Percentiles rank a stretch among this genome's conserved stretches.
Conservation (phyloP, 768 basidiomycete species). For the Butyriboletus loyo region DNA sequence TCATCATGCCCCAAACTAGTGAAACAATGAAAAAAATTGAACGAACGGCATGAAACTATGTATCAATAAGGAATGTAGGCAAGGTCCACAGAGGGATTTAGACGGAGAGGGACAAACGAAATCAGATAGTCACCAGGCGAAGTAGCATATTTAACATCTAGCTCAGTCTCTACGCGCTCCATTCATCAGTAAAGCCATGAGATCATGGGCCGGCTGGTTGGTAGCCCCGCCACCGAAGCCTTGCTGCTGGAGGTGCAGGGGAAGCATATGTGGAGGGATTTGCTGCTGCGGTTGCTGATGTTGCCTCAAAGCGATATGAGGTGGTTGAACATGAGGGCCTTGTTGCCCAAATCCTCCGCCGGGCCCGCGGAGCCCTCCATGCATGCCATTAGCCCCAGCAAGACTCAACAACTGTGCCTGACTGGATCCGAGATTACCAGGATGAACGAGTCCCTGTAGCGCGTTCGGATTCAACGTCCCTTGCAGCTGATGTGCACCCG, state of each 20-base stretch:
- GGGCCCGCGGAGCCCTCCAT: constrained; percentile 45
- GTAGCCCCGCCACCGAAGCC: constrained; percentile 42
- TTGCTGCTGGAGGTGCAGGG: constrained; percentile 63
- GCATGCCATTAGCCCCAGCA: constrained; percentile 42
- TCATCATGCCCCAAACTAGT: constrained; percentile 18
- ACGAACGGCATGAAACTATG: constrained; percentile 27
- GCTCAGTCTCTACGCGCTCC: constrained; percentile 63
- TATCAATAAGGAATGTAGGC: constrained; percentile 32
- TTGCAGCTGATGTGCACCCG: constrained; percentile 46
- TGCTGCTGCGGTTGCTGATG: constrained; percentile 44
- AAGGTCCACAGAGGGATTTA: constrained; percentile 23
- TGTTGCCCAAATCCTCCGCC: constrained; percentile 41
- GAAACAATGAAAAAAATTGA: constrained; percentile 22
- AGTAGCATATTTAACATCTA: constrained; percentile 14
- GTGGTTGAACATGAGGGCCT: constrained; percentile 30
- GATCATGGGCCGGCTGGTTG: constrained; percentile 63
- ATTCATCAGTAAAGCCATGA: constrained; percentile 84
- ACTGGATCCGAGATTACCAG: constrained; percentile 50
- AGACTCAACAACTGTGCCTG: constrained; percentile 46
- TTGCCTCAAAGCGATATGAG: constrained; percentile 33
- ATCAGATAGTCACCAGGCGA: constrained; percentile 9
- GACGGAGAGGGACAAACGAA: constrained; percentile 8
- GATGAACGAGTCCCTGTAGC: constrained; percentile 52
- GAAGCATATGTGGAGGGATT: constrained; percentile 49
- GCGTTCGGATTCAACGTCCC: constrained; percentile 44